A percentile compares a stretch with the other conserved stretches of the same genome.
These are phyloP conservation scores for Trichosporon ovoides DNA, from an alignment of 1,284 basidiomycete species.

Conservation along the genomic window DNA sequence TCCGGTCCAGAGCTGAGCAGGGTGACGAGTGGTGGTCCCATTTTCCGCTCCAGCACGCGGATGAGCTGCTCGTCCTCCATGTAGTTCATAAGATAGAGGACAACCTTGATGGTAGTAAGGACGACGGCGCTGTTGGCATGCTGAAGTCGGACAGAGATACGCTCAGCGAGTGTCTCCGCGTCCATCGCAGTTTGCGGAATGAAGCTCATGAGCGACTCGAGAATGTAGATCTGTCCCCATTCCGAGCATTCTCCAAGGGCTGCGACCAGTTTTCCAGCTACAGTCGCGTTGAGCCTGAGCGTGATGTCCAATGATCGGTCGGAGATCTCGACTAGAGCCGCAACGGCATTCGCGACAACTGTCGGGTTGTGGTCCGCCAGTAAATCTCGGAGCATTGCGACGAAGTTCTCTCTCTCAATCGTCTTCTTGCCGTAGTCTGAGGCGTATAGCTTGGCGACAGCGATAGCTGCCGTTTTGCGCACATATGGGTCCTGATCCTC, in stretches of 20 bases:
- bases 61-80: slow-evolving; percentile 85
- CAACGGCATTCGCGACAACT: slow-evolving; percentile 95
- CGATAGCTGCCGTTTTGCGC: slow-evolving; percentile 90
- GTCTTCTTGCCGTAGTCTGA: slow-evolving; percentile 74
- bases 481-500: slow-evolving; percentile 95
- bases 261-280: slow-evolving; percentile 70
- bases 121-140: slow-evolving; percentile 94
- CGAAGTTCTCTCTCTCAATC: slow-evolving; percentile 87
- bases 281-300: slow-evolving; percentile 47
- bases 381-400: slow-evolving; percentile 66
- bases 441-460: slow-evolving; percentile 91
- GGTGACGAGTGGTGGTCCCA: slow-evolving; percentile 77
- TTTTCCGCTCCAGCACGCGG: slow-evolving; percentile 88
- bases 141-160: slow-evolving; percentile 85
- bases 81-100: slow-evolving; percentile 98
- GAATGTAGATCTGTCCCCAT: slow-evolving; percentile 98
- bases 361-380: slow-evolving; percentile 91
- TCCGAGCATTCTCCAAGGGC: slow-evolving; percentile 98
- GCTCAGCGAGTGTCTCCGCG: slow-evolving; percentile 88
- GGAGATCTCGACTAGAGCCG: slow-evolving; percentile 83
- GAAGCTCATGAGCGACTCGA: slow-evolving; percentile 88
- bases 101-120: slow-evolving; percentile 86
- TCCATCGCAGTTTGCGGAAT: slow-evolving; percentile 82
- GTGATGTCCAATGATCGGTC: slow-evolving; percentile 55
- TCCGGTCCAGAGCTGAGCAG: slow-evolving; percentile 58